These are phyloP conservation scores for Mycena vitilis DNA, from an alignment of 768 basidiomycete species.

Conservation along the genomic window DNA sequence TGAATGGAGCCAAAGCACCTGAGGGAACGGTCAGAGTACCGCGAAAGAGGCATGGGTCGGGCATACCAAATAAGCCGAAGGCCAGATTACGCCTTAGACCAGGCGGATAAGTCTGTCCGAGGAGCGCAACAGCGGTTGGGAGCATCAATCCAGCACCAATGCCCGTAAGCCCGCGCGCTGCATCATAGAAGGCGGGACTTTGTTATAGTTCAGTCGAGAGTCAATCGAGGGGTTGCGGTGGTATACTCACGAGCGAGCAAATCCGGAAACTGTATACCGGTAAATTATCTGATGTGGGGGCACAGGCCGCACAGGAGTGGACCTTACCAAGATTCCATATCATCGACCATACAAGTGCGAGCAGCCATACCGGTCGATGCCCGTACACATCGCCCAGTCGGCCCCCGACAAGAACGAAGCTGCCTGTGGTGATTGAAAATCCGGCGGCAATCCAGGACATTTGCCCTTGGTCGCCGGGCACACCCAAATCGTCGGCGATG, in stretches of 20 bases:
- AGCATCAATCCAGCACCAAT: conserved; percentile 20
- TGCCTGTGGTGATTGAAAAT: conserved; percentile 21
- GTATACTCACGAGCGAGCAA: conserved; percentile 14
- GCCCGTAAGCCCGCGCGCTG: conserved; percentile 14
- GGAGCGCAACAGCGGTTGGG: conserved; percentile 17
- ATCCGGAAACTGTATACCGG: conserved; percentile 12
- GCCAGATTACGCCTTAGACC: conserved; percentile 15
- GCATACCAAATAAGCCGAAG: conserved; percentile 14
- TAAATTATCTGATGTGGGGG: neutral
- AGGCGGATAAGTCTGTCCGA: conserved; percentile 17
- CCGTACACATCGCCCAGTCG: conserved; percentile 19
- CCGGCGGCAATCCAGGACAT: conserved; percentile 20
- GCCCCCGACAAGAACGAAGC: conserved; percentile 21
- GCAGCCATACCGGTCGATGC: conserved; percentile 9
- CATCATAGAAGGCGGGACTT: conserved; percentile 20
- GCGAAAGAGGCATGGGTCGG: too few species aligned
- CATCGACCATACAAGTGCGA: conserved; percentile 12
- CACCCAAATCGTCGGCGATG: conserved; percentile 14
- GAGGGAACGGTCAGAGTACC: neutral
- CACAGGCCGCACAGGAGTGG: neutral
- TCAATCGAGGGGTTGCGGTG: neutral
- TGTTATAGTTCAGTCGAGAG: neutral
- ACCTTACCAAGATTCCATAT: conserved; percentile 17
- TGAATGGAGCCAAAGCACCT: conserved; percentile 23
- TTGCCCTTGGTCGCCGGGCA: conserved; percentile 8